Evolutionary conservation across 2,329 filamentous ascomycete genomes (phyloP).

Genomic region (Monilinia laxa): DNA sequence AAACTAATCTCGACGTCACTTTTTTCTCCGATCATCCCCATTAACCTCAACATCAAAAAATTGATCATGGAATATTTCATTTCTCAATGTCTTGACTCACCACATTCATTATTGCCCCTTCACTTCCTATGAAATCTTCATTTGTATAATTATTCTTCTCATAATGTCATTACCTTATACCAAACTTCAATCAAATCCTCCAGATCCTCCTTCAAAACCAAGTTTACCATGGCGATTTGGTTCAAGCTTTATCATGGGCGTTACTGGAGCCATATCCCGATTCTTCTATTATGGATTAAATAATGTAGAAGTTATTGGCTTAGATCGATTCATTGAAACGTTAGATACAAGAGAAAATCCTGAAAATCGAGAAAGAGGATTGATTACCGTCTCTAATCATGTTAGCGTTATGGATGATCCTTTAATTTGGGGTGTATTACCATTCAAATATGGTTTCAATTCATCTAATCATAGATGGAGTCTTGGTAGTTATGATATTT

Average conservation of each 20-base stretch:
- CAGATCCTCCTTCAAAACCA: conserved; percentile 28
- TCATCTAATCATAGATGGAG: conserved; percentile 81
- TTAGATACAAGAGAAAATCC: conserved; percentile 71
- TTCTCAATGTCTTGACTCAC: not conserved
- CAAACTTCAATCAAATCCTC: conserved; percentile 22
- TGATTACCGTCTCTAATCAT: conserved; percentile 90
- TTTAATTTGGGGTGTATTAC: conserved; percentile 87
- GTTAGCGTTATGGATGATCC: conserved; percentile 90
- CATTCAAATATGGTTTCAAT: conserved; percentile 68
- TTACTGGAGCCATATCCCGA: conserved; percentile 68
- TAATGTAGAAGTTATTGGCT: conserved; percentile 71
- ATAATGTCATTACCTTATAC: conserved; percentile 23
- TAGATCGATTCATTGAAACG: conserved; percentile 71
- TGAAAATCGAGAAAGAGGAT: conserved; percentile 66
- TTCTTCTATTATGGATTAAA: conserved; percentile 75
- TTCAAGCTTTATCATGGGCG: conserved; percentile 73
- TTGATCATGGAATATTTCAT: conserved; percentile 5
- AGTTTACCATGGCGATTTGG: conserved; percentile 65
- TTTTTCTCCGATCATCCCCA: not conserved
- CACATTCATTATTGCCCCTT: conserved; percentile 3
- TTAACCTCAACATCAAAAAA: not conserved
- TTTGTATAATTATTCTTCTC: conserved; percentile 6
- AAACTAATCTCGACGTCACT: conserved; percentile 1
- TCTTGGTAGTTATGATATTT: conserved; percentile 91
- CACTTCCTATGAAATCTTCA: not conserved